Base-by-base conservation (phyloP, 306 rosid genomes). In the Sicyos baderoa region DNA sequence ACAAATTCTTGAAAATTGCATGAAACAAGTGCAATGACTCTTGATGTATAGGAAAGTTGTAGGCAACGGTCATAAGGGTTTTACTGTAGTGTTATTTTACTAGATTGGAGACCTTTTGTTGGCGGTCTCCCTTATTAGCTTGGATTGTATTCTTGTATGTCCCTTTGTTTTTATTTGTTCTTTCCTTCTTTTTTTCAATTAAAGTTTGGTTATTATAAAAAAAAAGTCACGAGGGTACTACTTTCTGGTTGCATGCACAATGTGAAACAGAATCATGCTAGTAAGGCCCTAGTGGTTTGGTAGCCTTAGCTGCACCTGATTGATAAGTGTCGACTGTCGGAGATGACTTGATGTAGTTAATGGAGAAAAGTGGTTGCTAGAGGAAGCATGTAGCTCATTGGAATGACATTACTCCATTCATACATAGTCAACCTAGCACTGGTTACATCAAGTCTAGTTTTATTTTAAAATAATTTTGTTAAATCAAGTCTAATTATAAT, bases 361-460 rank as follows among this genome's bases (percentile, higher is more conserved):
- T 22, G 55, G 7, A 22, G 19, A 15, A 25, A 32, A 59, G 29
- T 11, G 45, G 65, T 5, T 29, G 65, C n/a, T 11, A 29, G 21
- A 47, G 32, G 7, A 66, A 65, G 16, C 6, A 9, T 44, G 42
- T 21, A 66, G 71, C 40, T 47, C 13, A 14, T 13, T 66, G 19
- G 55, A 47, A 47, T 16, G 17, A 22, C 53, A 5, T 64, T 11
- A 2, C 27, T 47, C 15, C 37, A 15, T 47, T 8, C 37, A 15
- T 65, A 19, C 54, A 7, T 21, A 48, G 8, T 65, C 71, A 22
- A 21, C 47, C 54, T 65, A 65, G 17, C 14, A 2, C 13, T 2
- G 21, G 12, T 65, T 22, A 22, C 40, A 63, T 47, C 69, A 63
- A 61, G 25, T 44, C 40, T 65, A n/a, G n/a, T n/a, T n/a, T n/a